Base-by-base conservation (phyloP, 2,329 filamentous ascomycete genomes). In the Phialemonium atrogriseum region DNA sequence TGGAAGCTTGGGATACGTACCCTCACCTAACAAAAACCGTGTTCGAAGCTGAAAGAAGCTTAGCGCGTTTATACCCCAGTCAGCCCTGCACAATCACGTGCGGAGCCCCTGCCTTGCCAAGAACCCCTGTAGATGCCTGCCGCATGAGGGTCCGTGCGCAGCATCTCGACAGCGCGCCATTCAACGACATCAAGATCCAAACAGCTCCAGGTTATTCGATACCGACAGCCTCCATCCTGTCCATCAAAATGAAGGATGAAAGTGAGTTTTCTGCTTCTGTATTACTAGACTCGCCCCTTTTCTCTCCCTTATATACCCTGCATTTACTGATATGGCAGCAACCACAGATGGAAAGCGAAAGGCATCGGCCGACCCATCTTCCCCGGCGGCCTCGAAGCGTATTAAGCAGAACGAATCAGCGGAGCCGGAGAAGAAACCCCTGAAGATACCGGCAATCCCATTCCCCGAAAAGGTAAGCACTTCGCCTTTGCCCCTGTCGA, bases 381-480 rank as follows among this genome's bases (percentile, higher is more conserved):
- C 74, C 31, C 68, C 73, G 13, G 68, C 69, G 29, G 70, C 74
- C 30, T 57, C 67, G 12, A 88, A 88, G 58, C 72, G 81, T 45
- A 52, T 75, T 24, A 82, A 82, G 57, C 64, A 68, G 35, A 55
- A 56, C 35, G 55, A 62, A 30, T 56, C 57, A 5, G 47, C 53
- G 27, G 60, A 73, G 43, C 54, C 59, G 7, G 62, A 47, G 9
- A 73, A 73, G 48, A 70, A 70, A 37, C 55, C 61, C 5, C 56
- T 55, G 6, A 67, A 71, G 43, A 77, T 77, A 44, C 73, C 77
- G 5, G 44, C 48, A 12, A 85, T 93, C 21, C 84, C 84, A 2
- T 95, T 91, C 48, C 87, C 87, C 2, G 87, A 94, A 59, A 95
- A 93, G 69, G 81, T 83, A 52, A 40, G 58, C 35, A 22, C 22